Conservation (phyloP, 2,329 filamentous ascomycete genomes). For the Pseudophaeomoniella oleicola region DNA sequence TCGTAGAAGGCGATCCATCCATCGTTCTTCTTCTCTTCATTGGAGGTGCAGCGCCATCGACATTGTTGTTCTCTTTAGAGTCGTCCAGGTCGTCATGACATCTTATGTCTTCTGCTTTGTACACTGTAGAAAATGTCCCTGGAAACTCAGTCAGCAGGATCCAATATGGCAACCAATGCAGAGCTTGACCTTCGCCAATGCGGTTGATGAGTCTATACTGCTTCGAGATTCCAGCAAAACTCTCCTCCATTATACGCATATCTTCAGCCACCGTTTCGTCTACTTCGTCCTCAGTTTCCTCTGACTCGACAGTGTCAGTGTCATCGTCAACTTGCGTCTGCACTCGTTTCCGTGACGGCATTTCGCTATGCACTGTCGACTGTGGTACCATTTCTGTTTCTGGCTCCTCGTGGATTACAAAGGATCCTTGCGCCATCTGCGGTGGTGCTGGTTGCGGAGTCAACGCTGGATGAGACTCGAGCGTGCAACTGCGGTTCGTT, state of each 20-base stretch:
- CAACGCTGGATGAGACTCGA: too few species aligned
- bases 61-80: conserved; percentile 44
- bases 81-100: conserved; percentile 72
- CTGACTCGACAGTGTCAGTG: conserved; percentile 13
- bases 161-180: too few species aligned
- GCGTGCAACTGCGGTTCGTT: too few species aligned
- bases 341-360: conserved; percentile 2
- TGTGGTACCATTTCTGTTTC: not conserved
- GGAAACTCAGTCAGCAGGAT: conserved; percentile 6
- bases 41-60: conserved; percentile 34
- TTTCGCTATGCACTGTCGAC: not conserved
- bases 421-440: not conserved
- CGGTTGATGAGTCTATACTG: conserved; percentile 86
- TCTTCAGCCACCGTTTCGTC: conserved; percentile 56
- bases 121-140: conserved; percentile 98
- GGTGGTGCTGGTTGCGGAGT: too few species aligned
- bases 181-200: conserved; percentile 77
- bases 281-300: conserved; percentile 22
- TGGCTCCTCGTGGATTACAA: not conserved
- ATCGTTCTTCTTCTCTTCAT: conserved; percentile 10
- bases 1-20: not conserved
- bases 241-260: conserved; percentile 69
- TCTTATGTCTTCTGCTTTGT: conserved; percentile 90
- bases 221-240: conserved; percentile 70
- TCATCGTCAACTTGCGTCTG: conserved; percentile 19